Percentiles rank a stretch among this genome's conserved stretches.
Evolutionary conservation across 495 filamentous ascomycete genomes (phyloP).

Genomic region (Neurospora tetraspora): DNA sequence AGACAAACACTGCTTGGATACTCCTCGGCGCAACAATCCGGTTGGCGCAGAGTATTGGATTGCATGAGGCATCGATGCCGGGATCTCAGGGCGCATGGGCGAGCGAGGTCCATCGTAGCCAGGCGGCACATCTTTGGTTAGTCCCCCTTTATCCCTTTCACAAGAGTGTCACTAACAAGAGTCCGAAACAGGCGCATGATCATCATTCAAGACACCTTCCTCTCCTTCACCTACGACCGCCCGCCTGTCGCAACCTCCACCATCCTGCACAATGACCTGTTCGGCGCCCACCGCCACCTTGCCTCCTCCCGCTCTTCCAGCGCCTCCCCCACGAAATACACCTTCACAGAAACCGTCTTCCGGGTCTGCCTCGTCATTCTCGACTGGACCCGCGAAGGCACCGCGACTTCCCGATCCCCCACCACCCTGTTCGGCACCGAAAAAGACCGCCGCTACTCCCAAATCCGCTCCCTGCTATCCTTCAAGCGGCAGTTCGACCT

Average conservation of each 20-base stretch:
- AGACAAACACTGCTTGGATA: conserved; percentile 1
- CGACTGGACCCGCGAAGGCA: not conserved
- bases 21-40: not conserved
- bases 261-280: not conserved
- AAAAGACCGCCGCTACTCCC: not conserved
- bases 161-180: not conserved
- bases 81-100: not conserved
- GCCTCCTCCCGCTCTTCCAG: not conserved
- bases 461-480: not conserved
- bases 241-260: not conserved
- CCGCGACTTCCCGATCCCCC: not conserved
- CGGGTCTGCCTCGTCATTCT: not conserved
- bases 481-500: not conserved
- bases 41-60: not conserved
- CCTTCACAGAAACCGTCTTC: conserved; percentile 1
- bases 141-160: not conserved
- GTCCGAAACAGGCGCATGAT: not conserved
- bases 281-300: not conserved
- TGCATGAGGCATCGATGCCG: not conserved
- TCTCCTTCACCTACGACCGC: conserved; percentile 1
- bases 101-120: not conserved
- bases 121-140: not conserved
- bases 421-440: not conserved
- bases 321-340: not conserved
- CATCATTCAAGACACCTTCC: conserved; percentile 1